Conservation (phyloP, 1,139 yeast species). For the Pneumocystis wakefieldiae region DNA sequence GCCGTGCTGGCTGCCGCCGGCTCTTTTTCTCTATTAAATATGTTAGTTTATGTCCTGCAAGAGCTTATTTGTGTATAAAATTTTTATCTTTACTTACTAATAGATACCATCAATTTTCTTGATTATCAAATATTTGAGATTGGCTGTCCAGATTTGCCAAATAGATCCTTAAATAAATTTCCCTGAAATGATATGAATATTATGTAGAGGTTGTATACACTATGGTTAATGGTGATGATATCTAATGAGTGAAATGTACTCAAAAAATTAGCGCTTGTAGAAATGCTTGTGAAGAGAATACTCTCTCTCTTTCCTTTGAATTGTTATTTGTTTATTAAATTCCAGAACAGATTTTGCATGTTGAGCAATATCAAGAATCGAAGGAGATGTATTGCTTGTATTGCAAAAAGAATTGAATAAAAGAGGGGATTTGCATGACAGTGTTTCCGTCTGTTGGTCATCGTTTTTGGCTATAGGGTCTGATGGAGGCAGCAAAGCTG, state of each 20-base stretch:
- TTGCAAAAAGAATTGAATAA: not conserved
- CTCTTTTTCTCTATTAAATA: not conserved
- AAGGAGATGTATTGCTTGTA: not conserved
- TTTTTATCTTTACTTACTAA: not conserved
- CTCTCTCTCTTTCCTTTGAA: not conserved
- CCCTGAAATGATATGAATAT: not conserved
- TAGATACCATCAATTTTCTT: not conserved
- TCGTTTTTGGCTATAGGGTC: not conserved
- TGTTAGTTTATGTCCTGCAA: not conserved
- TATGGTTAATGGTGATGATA: not conserved
- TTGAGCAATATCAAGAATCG: not conserved
- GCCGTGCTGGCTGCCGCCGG: constrained; percentile 69
- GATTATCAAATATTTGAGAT: not conserved
- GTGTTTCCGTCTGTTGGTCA: not conserved
- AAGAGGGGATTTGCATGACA: not conserved
- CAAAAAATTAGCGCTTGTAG: not conserved
- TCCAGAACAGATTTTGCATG: not conserved
- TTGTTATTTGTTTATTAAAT: not conserved
- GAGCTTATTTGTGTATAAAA: not conserved
- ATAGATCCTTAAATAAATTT: not conserved
- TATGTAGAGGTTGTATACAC: not conserved
- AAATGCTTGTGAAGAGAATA: not conserved
- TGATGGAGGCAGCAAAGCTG: not conserved
- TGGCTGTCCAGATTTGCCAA: too few relatives aligned
- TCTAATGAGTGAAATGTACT: not conserved